These are phyloP conservation scores for Cutaneotrichosporon daszewskae DNA, from an alignment of 1,284 basidiomycete species.

Conservation along the genomic window DNA sequence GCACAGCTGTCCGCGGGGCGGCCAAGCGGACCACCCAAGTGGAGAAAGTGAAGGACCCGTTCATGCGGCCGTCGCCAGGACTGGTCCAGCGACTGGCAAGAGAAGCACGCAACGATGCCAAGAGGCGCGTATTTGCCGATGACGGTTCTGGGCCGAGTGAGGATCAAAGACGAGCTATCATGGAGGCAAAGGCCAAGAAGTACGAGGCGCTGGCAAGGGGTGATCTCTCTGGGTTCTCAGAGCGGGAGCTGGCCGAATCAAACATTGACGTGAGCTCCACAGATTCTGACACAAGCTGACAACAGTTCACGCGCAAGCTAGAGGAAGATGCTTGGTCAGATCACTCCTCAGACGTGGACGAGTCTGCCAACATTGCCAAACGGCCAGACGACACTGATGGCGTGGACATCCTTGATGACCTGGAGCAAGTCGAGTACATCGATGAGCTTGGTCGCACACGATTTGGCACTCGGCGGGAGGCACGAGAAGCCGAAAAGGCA, in stretches of 20 bases:
- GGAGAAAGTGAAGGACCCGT: conserved; percentile 35
- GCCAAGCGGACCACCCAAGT: conserved; percentile 2
- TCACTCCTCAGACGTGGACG: conserved; percentile 35
- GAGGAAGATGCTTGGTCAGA: conserved; percentile 41
- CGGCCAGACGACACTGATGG: conserved; percentile 35
- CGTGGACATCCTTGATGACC: conserved; percentile 31
- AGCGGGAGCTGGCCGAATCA: conserved; percentile 66
- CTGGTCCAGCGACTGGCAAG: conserved; percentile 42
- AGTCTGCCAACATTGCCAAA: conserved; percentile 17
- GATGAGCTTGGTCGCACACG: conserved; percentile 47
- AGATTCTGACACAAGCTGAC: background rate
- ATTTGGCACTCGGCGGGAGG: conserved; percentile 39
- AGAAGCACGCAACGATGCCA: conserved; percentile 41
- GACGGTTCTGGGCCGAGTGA: conserved; percentile 35
- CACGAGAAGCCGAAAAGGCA: conserved; percentile 30
- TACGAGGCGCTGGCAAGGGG: conserved; percentile 77
- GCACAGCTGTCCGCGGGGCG: conserved; percentile 33
- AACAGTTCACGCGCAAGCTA: background rate
- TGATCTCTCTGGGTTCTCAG: conserved; percentile 68
- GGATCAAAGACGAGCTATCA: conserved; percentile 36
- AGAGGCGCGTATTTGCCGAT: conserved; percentile 29
- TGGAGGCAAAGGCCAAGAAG: conserved; percentile 73
- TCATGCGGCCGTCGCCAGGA: conserved; percentile 42
- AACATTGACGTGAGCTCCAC: conserved; percentile 71
- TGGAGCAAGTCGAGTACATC: conserved; percentile 41